Evolutionary conservation across 2,329 filamentous ascomycete genomes (phyloP).

Genomic region (Aspergillus pseudoterreus): DNA sequence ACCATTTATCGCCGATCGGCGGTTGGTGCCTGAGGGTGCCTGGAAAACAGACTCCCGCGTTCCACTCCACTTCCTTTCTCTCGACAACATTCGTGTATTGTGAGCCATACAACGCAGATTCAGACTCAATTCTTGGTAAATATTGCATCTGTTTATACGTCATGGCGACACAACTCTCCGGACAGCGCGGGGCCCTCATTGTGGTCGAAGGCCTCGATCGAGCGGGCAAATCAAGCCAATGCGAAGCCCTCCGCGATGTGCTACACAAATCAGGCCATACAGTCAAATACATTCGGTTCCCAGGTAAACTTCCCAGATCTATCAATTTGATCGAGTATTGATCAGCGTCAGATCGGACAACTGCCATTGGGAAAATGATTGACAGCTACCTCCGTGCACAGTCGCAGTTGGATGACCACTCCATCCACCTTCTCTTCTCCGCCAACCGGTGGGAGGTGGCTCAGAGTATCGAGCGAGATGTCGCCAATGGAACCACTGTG

Average conservation of each 20-base stretch:
- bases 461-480: conserved; percentile 39
- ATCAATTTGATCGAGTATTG: conserved; percentile 6
- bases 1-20: background rate
- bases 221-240: conserved; percentile 90
- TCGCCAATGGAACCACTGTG: conserved; percentile 68
- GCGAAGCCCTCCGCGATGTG: conserved; percentile 59
- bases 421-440: conserved; percentile 84
- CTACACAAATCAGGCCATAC: conserved; percentile 50
- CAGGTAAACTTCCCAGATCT: conserved; percentile 45
- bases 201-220: conserved; percentile 86
- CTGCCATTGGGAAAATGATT: conserved; percentile 83
- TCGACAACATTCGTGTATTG: too few relatives aligned
- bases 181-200: conserved; percentile 65
- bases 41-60: too few relatives aligned
- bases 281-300: conserved; percentile 62
- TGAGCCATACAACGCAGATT: too few relatives aligned
- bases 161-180: conserved; percentile 12
- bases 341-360: conserved; percentile 65
- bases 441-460: conserved; percentile 82
- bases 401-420: conserved; percentile 75
- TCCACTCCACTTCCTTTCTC: too few relatives aligned
- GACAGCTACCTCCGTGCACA: conserved; percentile 73
- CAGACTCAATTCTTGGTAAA: background rate
- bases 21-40: background rate
- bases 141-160: background rate